Base-by-base conservation (phyloP, 495 filamentous ascomycete genomes). In the Talaromyces wortmannii region DNA sequence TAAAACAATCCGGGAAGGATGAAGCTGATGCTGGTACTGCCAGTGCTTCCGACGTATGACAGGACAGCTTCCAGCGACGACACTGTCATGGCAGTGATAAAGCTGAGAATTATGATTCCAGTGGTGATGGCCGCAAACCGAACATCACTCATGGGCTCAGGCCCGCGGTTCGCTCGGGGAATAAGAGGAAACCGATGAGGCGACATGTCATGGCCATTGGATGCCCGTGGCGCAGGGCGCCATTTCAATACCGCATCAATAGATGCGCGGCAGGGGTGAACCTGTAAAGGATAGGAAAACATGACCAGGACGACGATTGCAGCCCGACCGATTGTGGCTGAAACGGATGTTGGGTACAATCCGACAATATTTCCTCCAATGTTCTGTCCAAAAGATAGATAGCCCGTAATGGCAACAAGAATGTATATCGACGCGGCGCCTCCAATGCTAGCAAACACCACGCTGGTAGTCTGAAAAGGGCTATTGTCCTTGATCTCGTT, bases 271-370 rank as follows among this genome's bases (percentile, higher is more conserved):
- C 92, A 97, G 2, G 94, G 94, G 70, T 98, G 94, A 45, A 94
- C 83, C 72, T 98, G 94, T 3, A 98, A 79, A 6, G 94, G 95
- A 57, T 97, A 94, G 23, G 90, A 95, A 70, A 97, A 97, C 78
- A 95, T 91, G 56, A 98, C 95, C 7, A 98, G 85, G 61, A 97
- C 80, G 55, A 98, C 94, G 62, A 98, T 98, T 48, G 94, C 95
- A 7, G 89, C 90, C 59, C 91, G 89, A 50, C 89, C 94, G 57
- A 98, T 92, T 5, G 92, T 97, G 6, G 92, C 91, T 31, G 83
- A 81, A 44, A 92, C 70, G 0, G 90, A 90, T 3, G 89, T 82
- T 4, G 84, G 74, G 63, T 97, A 98, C 88, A 96, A 95, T 30
- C 82, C 81, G 8, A 98, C 90, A 57, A 97, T 96, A 64, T 98